Percentiles rank a stretch among this genome's conserved stretches.
Conservation (phyloP, 2,329 filamentous ascomycete species). For the Aspergillus sp. region DNA sequence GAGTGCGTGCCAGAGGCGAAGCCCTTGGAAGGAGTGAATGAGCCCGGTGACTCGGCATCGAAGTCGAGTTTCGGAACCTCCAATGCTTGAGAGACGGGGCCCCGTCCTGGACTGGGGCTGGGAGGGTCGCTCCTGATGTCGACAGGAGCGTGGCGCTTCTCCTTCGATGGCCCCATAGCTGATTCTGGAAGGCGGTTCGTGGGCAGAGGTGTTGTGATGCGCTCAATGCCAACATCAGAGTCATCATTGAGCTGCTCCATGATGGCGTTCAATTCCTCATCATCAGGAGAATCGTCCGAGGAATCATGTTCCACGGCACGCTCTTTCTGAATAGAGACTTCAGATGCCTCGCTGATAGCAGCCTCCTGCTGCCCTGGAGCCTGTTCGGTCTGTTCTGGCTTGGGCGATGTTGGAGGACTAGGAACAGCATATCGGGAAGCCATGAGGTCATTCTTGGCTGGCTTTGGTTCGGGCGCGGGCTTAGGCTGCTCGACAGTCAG, state of each 20-base stretch:
- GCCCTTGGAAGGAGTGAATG: conserved; percentile 62
- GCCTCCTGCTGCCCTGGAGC: neutral
- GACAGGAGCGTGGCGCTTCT: conserved; percentile 52
- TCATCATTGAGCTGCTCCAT: conserved; percentile 82
- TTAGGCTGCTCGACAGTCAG: conserved; percentile 12
- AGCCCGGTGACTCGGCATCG: conserved; percentile 41
- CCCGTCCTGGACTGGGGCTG: conserved; percentile 68
- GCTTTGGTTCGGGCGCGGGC: conserved; percentile 17
- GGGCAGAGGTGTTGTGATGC: conserved; percentile 41
- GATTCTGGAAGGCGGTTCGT: conserved; percentile 28
- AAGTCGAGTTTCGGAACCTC: conserved; percentile 42
- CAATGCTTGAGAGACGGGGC: conserved; percentile 46
- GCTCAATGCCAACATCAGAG: conserved; percentile 72
- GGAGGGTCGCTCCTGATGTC: conserved; percentile 66
- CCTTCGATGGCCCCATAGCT: conserved; percentile 51
- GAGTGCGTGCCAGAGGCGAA: conserved; percentile 55
- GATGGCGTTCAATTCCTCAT: conserved; percentile 81
- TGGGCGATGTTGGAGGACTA: conserved; percentile 24
- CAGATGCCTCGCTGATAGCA: conserved; percentile 2
- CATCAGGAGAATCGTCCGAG: conserved; percentile 35
- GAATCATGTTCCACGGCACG: conserved; percentile 20
- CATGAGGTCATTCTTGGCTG: conserved; percentile 28
- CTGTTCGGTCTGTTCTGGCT: conserved; percentile 8
- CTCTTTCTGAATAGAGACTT: conserved; percentile 13
- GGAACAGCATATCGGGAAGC: conserved; percentile 36